Evolutionary conservation across 2,329 filamentous ascomycete species (phyloP), one percentile per base, ranked within the genome.

Genomic region (Sclerotinia borealis): DNA sequence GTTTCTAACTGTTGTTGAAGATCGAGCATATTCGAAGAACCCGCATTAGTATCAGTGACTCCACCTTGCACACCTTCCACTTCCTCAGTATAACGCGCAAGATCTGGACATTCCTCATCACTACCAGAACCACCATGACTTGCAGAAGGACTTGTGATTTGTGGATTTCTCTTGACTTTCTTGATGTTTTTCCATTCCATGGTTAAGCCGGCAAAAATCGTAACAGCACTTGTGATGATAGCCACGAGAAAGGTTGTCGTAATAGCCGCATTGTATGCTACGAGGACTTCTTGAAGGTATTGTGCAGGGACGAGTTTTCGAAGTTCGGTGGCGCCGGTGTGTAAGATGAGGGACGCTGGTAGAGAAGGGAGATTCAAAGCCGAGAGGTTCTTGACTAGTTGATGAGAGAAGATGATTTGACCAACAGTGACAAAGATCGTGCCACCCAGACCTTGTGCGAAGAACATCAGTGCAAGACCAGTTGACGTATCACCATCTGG

Each of bases 181-280:
- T 85, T 85, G 64, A 85, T 79, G 68, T 75, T 81, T 72, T 79
- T 83, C 83, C 83, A 86, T 72, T 85, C 79, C 64, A 86, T 79
- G 17, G 78, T 76, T 17, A 79, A 67, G 0, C 79, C 77, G 1
- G 80, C 81, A n/a, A 85, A 39, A 8, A 71, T 65, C 1, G 4
- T 81, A 10, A 87, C 63, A 9, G 77, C 77, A 0, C 80, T 78
- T 70, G 86, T 76, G 2, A 79, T 84, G 4, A 82, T 76, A 3
- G 77, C 77, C 7, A 85, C 81, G 67, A 84, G 83, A 69, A 83
- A 86, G 0, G 79, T 79, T 64, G 80, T 74, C 6, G 77, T 79
- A 29, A 87, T 69, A 0, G 83, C 80, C 8, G 71, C 65, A 68
- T 86, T 86, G 73, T 87, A 87, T 0, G 80, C 82, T 0, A 68